Evolutionary conservation across 331 rosid species (phyloP).

Genomic region (Quercus phellos): DNA sequence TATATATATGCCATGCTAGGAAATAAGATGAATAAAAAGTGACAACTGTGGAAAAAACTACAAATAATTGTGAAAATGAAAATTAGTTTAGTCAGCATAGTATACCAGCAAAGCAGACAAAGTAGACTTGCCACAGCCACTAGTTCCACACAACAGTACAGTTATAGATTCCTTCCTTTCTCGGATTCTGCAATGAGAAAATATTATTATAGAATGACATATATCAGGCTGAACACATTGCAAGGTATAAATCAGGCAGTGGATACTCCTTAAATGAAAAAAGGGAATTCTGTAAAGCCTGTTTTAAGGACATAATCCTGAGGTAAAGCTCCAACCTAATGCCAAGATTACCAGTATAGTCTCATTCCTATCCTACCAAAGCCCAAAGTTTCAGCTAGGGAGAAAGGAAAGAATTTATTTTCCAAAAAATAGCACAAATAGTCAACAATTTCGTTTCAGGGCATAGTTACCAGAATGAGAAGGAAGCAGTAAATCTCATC

Average conservation of each 20-base stretch:
- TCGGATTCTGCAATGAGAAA: conserved; percentile 56
- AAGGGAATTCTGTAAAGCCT: background rate
- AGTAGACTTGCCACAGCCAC: conserved; percentile 99
- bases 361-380: background rate
- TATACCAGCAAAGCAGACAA: conserved; percentile 94
- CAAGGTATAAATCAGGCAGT: background rate
- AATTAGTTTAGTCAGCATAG: conserved; percentile 13
- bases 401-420: background rate
- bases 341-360: background rate
- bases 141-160: conserved; percentile 91
- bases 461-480: conserved; percentile 1
- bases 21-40: conserved; percentile 22
- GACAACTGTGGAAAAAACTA: background rate
- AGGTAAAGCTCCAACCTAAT: background rate
- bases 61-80: background rate
- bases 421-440: background rate
- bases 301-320: background rate
- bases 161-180: conserved; percentile 94
- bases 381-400: background rate
- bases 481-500: background rate
- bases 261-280: background rate
- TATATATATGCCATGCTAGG: conserved; percentile 4
- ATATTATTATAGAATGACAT: conserved; percentile 8
- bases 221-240: background rate
- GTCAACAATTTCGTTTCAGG: background rate